phyloP scores from a whole-genome alignment of 1,284 basidiomycete species.

The Phaffia rhodozyma region DNA sequence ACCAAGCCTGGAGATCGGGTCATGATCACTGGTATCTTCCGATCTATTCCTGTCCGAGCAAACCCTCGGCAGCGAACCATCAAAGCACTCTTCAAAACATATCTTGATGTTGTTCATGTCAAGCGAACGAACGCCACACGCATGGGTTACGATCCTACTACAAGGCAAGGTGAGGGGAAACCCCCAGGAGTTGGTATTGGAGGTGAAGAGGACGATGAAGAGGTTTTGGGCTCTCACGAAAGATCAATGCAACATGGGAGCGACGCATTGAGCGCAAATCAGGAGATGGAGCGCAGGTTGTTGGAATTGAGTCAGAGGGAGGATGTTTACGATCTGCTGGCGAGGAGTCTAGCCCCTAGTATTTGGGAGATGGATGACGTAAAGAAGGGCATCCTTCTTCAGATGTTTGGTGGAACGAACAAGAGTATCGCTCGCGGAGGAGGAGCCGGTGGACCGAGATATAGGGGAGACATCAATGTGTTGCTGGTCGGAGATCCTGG shows the following conservation, averaged over 20 bases:
- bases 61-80: slow-evolving; percentile 84
- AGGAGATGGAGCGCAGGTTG: slow-evolving; percentile 48
- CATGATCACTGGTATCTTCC: slow-evolving; percentile 84
- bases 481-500: slow-evolving; percentile 95
- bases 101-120: slow-evolving; percentile 87
- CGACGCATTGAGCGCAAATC: slow-evolving; percentile 30
- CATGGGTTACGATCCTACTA: slow-evolving; percentile 69
- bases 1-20: slow-evolving; percentile 90
- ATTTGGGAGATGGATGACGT: slow-evolving; percentile 99
- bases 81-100: slow-evolving; percentile 93
- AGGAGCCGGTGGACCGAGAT: slow-evolving; percentile 87
- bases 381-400: slow-evolving; percentile 92
- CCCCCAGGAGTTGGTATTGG: slow-evolving; percentile 70
- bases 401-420: slow-evolving; percentile 95
- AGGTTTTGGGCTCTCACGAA: slow-evolving; percentile 38
- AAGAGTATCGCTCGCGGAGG: slow-evolving; percentile 87
- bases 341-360: slow-evolving; percentile 78
- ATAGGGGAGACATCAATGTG: slow-evolving; percentile 95
- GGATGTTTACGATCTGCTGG: slow-evolving; percentile 78
- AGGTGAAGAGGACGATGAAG: slow-evolving; percentile 60
- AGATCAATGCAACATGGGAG: slow-evolving; percentile 40
- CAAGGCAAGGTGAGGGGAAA: slow-evolving; percentile 44
- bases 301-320: slow-evolving; percentile 56
- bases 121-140: slow-evolving; percentile 57
- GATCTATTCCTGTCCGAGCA: slow-evolving; percentile 82